Evolutionary conservation across 192 early-diverging fungal species (phyloP), one percentile per base, ranked within the genome.

Genomic region (Linnemannia schmuckeri): DNA sequence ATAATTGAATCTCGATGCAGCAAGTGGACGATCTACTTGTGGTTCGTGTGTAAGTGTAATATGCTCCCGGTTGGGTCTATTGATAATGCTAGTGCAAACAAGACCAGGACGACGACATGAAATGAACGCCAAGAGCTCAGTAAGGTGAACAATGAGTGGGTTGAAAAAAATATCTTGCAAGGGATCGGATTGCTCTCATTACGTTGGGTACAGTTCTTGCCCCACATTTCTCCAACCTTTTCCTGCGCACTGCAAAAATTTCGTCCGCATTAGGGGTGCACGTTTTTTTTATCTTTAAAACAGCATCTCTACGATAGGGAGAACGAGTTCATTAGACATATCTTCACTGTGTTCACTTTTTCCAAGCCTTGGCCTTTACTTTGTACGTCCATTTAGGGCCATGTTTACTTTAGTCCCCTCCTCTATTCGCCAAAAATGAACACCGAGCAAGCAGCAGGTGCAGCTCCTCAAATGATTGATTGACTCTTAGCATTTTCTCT

Each of bases 121-220:
- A 33, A 66, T 66, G 61, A 66, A 33, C 61, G 61, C 61, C 61
- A 66, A 66, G 61, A 66, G 61, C 61, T 66, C 61, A 66, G 30
- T 66, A 66, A 66, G 61, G 61, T 66, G 61, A 66, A 66, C 61
- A 30, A 66, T 10, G 55, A 57, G 17, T 52, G 20, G 49, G 49
- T 52, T 15, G 20, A 27, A n/a, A 18, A 57, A 27, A 57, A n/a
- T 4, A 57, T 63, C 61, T 63, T 46, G 44, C 44, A 46, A 46
- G 44, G 44, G 10, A 13, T 2, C 10, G 10, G 44, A 10, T 27
- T 61, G n/a, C n/a, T n/a, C 9, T n/a, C 22, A 24, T 5, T 6
- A 61, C 55, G 6, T 27, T 61, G 55, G n/a, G 57, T 27, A 61
- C 57, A 61, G 57, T 61, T 61, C 30, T 13, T 4, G 4, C 61